phyloP scores from a whole-genome alignment of 768 basidiomycete genomes.

The Cystobasidium ongulense region DNA sequence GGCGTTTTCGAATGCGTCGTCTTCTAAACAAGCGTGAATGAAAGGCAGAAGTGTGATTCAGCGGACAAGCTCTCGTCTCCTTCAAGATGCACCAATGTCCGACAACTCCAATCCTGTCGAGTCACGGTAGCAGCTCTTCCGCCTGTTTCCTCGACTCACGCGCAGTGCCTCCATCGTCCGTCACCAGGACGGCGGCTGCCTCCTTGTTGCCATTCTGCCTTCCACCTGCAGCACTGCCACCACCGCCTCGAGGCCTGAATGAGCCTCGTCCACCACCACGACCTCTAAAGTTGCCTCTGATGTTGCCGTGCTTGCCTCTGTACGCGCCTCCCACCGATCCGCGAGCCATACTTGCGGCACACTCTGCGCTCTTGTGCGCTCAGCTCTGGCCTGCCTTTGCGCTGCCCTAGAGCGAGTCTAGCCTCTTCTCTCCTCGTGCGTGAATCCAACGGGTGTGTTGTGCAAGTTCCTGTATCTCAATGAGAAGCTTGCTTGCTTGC shows the following conservation, averaged over 20 bases:
- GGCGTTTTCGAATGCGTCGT: conserved; percentile 31
- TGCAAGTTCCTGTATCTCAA: too few relatives aligned
- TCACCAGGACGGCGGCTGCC: background rate
- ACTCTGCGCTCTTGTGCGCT: too few relatives aligned
- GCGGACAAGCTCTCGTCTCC: too few relatives aligned
- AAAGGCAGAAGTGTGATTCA: too few relatives aligned
- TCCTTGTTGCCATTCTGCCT: background rate
- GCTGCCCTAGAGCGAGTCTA: too few relatives aligned
- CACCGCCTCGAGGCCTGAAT: conserved; percentile 21
- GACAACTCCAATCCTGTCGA: background rate
- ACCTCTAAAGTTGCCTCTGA: conserved; percentile 19
- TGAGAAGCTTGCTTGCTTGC: too few relatives aligned
- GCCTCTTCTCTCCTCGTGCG: too few relatives aligned
- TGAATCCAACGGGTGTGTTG: too few relatives aligned
- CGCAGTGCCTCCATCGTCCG: conserved; percentile 30
- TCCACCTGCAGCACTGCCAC: conserved; percentile 1
- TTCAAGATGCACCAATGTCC: too few relatives aligned
- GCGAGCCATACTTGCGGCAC: conserved; percentile 4
- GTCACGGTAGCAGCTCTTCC: background rate
- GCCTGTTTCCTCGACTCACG: conserved; percentile 7
- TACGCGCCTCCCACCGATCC: conserved; percentile 16
- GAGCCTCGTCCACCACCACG: conserved; percentile 3
- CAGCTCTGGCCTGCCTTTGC: too few relatives aligned
- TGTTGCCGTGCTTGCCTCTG: conserved; percentile 26
- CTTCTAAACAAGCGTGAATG: background rate